Percentiles rank a stretch among this genome's conserved stretches.
Conservation (phyloP, 164 flowering plant genomes). For the Berberis vulgaris region DNA sequence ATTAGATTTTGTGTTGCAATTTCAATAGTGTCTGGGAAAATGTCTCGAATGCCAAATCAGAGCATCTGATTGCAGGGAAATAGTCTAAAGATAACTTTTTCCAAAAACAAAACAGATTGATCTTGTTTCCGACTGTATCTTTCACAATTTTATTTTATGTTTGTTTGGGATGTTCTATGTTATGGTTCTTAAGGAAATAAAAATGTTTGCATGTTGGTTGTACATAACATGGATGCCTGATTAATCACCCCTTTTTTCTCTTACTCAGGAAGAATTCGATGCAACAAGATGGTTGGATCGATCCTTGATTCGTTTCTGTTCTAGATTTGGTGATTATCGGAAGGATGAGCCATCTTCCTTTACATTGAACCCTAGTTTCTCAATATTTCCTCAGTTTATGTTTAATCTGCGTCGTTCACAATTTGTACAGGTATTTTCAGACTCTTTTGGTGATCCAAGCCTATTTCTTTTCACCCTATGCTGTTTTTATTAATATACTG, state of each 20-base stretch:
- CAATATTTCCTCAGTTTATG: slow-evolving; percentile 92
- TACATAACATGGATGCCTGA: background rate
- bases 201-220: background rate
- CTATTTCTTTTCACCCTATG: background rate
- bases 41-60: no score
- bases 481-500: background rate
- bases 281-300: slow-evolving; percentile 96
- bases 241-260: background rate
- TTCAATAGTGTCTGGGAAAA: no score
- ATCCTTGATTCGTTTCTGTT: slow-evolving; percentile 79
- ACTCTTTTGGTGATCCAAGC: background rate
- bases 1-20: no score
- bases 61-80: no score
- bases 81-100: no score
- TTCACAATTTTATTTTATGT: no score
- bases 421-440: slow-evolving; percentile 75
- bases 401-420: slow-evolving; percentile 98
- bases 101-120: no score
- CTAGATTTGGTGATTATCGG: slow-evolving; percentile 91
- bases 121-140: no score
- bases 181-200: no score
- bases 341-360: slow-evolving; percentile 94
- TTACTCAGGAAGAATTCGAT: slow-evolving; percentile 82
- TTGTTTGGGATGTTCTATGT: no score
- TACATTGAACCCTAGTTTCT: slow-evolving; percentile 72